Conservation (phyloP, 805 yeast genomes). For the Zygosaccharomyces kombuchaensis region DNA sequence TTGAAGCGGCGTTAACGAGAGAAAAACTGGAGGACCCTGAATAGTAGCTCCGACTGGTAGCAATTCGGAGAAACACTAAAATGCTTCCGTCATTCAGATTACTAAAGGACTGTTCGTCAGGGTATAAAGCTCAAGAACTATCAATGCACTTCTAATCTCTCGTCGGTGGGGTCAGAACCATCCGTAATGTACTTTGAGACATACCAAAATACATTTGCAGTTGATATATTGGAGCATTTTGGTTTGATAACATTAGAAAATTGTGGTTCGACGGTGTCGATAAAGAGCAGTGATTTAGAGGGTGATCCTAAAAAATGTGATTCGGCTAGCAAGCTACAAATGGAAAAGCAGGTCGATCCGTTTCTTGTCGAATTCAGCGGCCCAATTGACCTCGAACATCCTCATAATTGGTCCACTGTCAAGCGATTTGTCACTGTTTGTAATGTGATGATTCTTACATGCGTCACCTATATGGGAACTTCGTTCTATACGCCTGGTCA, state of each 20-base stretch:
- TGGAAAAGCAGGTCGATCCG: constrained; percentile 25
- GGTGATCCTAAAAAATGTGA: background rate
- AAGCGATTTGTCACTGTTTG: constrained; percentile 39
- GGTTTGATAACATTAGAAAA: constrained; percentile 11
- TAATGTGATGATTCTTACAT: constrained; percentile 43
- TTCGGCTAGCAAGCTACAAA: background rate
- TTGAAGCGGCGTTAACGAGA: background rate
- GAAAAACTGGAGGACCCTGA: background rate
- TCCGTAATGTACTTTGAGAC: constrained; percentile 11
- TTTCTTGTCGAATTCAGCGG: constrained; percentile 27
- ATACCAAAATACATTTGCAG: constrained; percentile 23
- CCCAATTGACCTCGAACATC: constrained; percentile 49
- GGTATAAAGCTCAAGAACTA: background rate
- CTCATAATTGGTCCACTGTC: constrained; percentile 49
- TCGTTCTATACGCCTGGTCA: constrained; percentile 53
- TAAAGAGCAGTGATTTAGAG: background rate
- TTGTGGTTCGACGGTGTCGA: background rate
- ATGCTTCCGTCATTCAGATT: background rate
- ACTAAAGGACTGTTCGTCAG: background rate
- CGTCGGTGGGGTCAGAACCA: background rate
- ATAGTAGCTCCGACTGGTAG: background rate
- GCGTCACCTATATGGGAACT: constrained; percentile 52
- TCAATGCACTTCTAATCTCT: background rate
- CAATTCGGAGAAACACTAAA: background rate
- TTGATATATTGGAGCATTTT: constrained; percentile 23